Evolutionary conservation across 371 early-diverging fungal species (phyloP), one percentile per base, ranked within the genome.

Genomic region (Sporodiniella umbellata): DNA sequence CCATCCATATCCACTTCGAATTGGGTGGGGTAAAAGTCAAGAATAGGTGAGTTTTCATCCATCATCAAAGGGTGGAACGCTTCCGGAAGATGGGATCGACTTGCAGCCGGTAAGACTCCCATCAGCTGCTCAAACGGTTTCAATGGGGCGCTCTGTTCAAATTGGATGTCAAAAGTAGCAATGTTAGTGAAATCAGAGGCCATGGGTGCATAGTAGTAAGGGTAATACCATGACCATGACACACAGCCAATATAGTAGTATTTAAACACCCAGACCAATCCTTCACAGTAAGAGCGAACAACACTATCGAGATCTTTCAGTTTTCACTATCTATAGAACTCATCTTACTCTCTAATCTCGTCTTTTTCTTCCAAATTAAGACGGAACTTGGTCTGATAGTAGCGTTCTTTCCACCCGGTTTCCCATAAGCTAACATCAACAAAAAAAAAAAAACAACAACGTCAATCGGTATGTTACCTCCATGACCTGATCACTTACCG

Each of bases 181-280:
- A 92, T 81, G 56, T 89, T 86, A 35, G 83, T 76, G 64, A 99
- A 92, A 69, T 97, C 96, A 4, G 86, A 84, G 3, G 93, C 92
- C 74, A 95, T 92, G 10, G 99, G 99, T 17, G 99, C 93, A 70
- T 97, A 99, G 71, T 99, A 94, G 68, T 91, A 94, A 3, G 99
- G 99, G 66, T 92, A 99, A 75, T 87, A 99, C 97, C 98, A 99
- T 28, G 90, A 86, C 99, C 99, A 99, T 18, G 95, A 93, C 11
- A 87, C 91, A 53, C 90, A 89, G 17, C 98, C 86, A 62, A 87
- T 82, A 68, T 94, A 95, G 62, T 99, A 99, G 71, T 99, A 99
- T 58, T 87, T 85, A 49, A 97, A 85, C 21, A 99, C 95, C 99
- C 99, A 99, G 57, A 90, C 88, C 26, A 99, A 78, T n/a, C 99